Evolutionary conservation across 345 rosid genomes (phyloP), one percentile per base, ranked within the genome.

Genomic region (Citrus trifoliata): DNA sequence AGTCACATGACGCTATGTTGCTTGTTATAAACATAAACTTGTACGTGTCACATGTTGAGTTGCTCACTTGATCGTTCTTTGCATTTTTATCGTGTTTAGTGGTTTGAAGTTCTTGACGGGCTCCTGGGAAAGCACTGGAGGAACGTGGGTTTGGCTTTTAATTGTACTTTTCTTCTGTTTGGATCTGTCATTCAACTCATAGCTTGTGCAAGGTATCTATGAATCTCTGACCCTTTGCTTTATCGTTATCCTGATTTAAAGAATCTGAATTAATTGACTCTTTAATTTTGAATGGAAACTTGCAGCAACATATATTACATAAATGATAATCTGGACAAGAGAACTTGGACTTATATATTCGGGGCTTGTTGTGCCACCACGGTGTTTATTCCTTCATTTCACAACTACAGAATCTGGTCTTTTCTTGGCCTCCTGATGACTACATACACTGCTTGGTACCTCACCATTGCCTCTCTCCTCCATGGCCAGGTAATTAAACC

Each of bases 171-270:
- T 80, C 98, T 96, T 82, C 90, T 96, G 80, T 94, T 96, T 87
- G 99, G 99, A 89, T 96, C 99, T 83, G 99, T 96, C 76, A 96
- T 96, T 87, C 99, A 96, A 67, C 98, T 96, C 90, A 96, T 96
- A 67, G 99, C 99, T 71, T 96, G 99, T 89, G 99, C 99, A 68
- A 95, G 98, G 98, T 91, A 86, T 72, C 58, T 72, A n/a, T 6
- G 4, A 46, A 13, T 46, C 51, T 46, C 18, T 46, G 51, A 46
- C 51, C 1, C 79, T 81, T 81, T 78, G 67, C 75, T 61, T 76
- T 67, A 73, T 74, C 68, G 40, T 6, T 78, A 24, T 53, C 59
- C 28, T 40, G 70, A 30, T 56, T 42, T 32, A 61, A 35, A 69
- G 71, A 37, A 58, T 75, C 85, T 28, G 51, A 46, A 46, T 46